Conservation (phyloP, 176 grass and related monocot species). For the Bromus sterilis region DNA sequence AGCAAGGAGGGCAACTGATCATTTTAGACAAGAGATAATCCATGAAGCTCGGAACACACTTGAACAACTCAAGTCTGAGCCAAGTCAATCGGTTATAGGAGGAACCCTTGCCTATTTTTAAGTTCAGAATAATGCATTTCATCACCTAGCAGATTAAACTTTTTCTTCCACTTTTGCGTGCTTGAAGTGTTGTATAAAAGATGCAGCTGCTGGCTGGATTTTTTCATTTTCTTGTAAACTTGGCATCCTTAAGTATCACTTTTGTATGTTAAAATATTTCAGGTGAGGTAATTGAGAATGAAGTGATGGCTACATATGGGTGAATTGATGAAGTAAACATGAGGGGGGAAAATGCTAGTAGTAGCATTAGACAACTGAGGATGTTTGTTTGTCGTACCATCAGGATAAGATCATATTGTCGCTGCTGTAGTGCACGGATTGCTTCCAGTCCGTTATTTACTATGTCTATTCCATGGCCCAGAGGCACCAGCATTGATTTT, state of each 20-base stretch:
- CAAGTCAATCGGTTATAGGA: neutral
- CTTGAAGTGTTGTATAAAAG: neutral
- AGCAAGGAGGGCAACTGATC: neutral
- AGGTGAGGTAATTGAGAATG: slow-evolving; percentile 1
- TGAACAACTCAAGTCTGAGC: neutral
- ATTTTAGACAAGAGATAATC: neutral
- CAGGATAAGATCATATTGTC: slow-evolving; percentile 76
- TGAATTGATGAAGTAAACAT: slow-evolving; percentile 6
- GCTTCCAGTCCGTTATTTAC: slow-evolving; percentile 87
- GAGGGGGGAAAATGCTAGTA: slow-evolving; percentile 9
- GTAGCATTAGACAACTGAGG: slow-evolving; percentile 1
- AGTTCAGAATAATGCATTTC: neutral
- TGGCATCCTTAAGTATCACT: neutral
- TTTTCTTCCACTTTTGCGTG: slow-evolving; percentile 1
- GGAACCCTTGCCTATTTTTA: neutral
- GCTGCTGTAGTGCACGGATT: slow-evolving; percentile 59
- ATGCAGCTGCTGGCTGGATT: neutral
- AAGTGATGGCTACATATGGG: slow-evolving; percentile 1
- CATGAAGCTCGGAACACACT: neutral
- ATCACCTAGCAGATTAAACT: slow-evolving; percentile 5
- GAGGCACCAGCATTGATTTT: slow-evolving; percentile 83
- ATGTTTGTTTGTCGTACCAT: slow-evolving; percentile 55
- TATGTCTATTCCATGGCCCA: slow-evolving; percentile 61
- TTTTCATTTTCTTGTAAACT: neutral
- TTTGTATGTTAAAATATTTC: slow-evolving; percentile 14